Evolutionary conservation across 2,329 filamentous ascomycete genomes (phyloP), one percentile per base, ranked within the genome.

Genomic region (Pestalotiopsis sp.): DNA sequence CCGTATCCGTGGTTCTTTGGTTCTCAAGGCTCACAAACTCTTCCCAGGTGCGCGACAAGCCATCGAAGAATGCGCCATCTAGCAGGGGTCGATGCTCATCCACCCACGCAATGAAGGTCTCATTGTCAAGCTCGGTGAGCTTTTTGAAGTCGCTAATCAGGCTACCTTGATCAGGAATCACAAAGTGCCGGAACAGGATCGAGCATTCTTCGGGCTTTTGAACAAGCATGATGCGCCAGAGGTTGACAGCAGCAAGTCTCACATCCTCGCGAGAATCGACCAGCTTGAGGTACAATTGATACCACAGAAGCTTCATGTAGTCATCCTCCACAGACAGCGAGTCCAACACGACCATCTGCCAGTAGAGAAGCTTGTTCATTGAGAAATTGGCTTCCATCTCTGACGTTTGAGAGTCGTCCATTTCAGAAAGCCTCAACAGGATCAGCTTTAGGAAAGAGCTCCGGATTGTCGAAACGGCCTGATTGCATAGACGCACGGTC

Each of bases 171-270:
- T 96, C 90, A 1, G 89, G 84, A 0, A 87, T 86, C 75, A 92
- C 90, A 41, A 90, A 90, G 70, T 94, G 90, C 23, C 89, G 90
- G 60, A 98, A 87, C 64, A 98, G 87, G 0, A 86, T 84, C 0
- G 90, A 87, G 23, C 93, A 93, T 77, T 97, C 94, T 4, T 92
- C 88, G 0, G 95, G 95, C 79, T 97, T 98, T 75, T 98, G 95
- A 0, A 98, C 94, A 68, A 98, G 86, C 73, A 98, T 89, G 60
- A 97, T 93, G n/a, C 96, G 90, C 89, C 95, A 94, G 27, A 98
- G 87, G 72, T 93, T 92, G 12, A 93, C 93, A 36, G 95, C 93
- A 58, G 93, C 89, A 66, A 92, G 80, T 17, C 94, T 90, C 7
- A 97, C 89, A 1, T 87, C 81, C 38, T 87, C 83, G 66, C 91